phyloP scores from a whole-genome alignment of 495 filamentous ascomycete species.

The Annulohypoxylon moriforme region DNA sequence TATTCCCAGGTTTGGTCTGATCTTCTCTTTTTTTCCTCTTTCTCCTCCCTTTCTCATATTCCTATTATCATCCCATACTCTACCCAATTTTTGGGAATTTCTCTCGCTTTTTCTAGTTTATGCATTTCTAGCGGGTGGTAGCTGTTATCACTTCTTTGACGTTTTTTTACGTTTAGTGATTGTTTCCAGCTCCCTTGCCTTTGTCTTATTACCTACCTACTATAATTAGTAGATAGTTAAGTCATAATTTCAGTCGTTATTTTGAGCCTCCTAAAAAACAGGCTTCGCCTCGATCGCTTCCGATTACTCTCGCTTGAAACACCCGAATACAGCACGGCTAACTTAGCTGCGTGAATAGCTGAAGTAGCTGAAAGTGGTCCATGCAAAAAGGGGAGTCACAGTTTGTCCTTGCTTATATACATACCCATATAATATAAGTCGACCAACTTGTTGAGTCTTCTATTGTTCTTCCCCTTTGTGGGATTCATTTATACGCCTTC shows the following conservation, averaged over 20 bases:
- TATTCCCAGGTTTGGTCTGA: slow-evolving; percentile 24
- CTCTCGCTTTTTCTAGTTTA: slow-evolving; percentile 28
- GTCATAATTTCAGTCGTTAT: slow-evolving; percentile 39
- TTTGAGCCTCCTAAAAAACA: slow-evolving; percentile 34
- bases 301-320: slow-evolving; percentile 38
- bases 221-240: slow-evolving; percentile 6
- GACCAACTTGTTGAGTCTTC: slow-evolving; percentile 18
- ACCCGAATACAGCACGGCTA: slow-evolving; percentile 31
- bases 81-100: slow-evolving; percentile 34
- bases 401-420: slow-evolving; percentile 26
- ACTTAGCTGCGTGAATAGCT: slow-evolving; percentile 25
- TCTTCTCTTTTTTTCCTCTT: slow-evolving; percentile 42
- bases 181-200: slow-evolving; percentile 7
- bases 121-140: slow-evolving; percentile 30
- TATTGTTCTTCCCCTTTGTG: slow-evolving; percentile 15
- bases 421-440: slow-evolving; percentile 33
- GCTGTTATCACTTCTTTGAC: slow-evolving; percentile 28
- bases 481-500: slow-evolving; percentile 23
- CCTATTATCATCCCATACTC: slow-evolving; percentile 23
- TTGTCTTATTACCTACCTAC: slow-evolving; percentile 34
- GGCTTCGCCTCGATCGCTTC: slow-evolving; percentile 32
- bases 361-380: slow-evolving; percentile 25
- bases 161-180: slow-evolving; percentile 9
- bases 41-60: slow-evolving; percentile 41
- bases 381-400: slow-evolving; percentile 16